Base-by-base conservation (phyloP, 2,329 filamentous ascomycete genomes). In the Fusarium agapanthi region DNA sequence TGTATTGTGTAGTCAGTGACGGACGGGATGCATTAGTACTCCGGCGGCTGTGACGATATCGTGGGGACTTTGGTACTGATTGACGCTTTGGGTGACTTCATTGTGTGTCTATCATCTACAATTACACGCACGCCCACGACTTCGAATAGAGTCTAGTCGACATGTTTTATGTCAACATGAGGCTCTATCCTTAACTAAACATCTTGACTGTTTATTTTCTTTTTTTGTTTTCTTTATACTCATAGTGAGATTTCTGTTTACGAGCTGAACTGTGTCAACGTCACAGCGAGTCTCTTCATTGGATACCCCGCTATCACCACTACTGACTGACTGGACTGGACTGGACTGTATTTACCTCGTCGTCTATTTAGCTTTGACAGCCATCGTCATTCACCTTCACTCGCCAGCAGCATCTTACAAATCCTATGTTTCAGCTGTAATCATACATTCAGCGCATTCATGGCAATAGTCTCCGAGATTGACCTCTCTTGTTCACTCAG, bases 281-380 rank as follows among this genome's bases (percentile, higher is more conserved):
- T 66, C 65, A 70, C 70, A 41, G 32, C 40, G 28, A 65, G 44
- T 68, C 65, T 65, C 53, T 47, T 57, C 55, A 45, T 63, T 64
- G 44, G 58, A 64, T 59, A 47, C 67, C 67, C 71, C 71, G 70
- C 70, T 71, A 55, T 64, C 38, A 73, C 67, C 62, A 61, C 57
- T 65, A 50, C 30, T 22, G 34, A 50, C 30, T 22, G 24, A 40
- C 50, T 37, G 32, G 22, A 18, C 30, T 48, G 28, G 45, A 7
- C 47, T 26, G 48, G 38, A 16, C 41, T 50, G 55, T 37, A 54
- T 53, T 69, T 58, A 67, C 50, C 59, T 61, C 67, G 43, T 45
- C 30, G 37, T 47, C 20, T 47, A 53, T 53, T 22, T 58, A 59
- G 43, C 66, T 67, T 59, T 60, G 37, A 13, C 66, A 41, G 8